Conservation (phyloP, 2,329 filamentous ascomycete genomes). For the Aureobasidium sp. region DNA sequence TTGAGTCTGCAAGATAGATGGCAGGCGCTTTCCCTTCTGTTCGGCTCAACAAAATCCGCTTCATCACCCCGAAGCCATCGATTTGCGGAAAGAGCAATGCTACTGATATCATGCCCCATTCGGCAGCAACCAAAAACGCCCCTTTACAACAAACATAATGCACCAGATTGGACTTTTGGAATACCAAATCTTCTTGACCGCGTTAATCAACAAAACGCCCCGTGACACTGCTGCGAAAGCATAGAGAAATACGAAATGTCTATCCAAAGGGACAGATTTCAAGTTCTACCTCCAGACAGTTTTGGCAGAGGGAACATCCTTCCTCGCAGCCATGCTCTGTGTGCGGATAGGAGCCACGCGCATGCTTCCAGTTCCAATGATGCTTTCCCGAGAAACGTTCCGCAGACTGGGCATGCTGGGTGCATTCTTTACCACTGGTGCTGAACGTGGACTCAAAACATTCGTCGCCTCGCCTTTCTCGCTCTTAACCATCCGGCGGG, state of each 20-base stretch:
- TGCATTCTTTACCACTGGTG: constrained; percentile 50
- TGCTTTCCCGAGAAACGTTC: constrained; percentile 3
- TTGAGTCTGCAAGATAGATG: background rate
- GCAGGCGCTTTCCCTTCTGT: background rate
- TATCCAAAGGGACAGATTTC: background rate
- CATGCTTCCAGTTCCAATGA: background rate
- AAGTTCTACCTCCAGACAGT: background rate
- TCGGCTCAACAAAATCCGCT: background rate
- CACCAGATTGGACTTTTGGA: constrained; percentile 5
- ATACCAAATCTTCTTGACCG: background rate
- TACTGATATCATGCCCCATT: background rate
- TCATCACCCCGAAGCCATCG: background rate
- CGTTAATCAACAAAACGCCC: background rate
- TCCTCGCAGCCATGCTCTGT: constrained; percentile 9
- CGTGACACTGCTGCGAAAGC: background rate
- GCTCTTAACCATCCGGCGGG: constrained; percentile 57
- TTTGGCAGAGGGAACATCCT: background rate
- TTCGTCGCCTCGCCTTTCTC: constrained; percentile 49
- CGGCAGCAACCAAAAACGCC: background rate
- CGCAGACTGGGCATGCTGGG: constrained; percentile 22
- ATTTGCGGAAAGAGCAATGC: background rate
- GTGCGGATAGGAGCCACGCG: constrained; percentile 5
- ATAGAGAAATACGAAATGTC: constrained; percentile 2
- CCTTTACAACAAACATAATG: background rate
- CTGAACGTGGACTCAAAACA: constrained; percentile 53